Evolutionary conservation across 345 rosid genomes (phyloP).

Genomic region (Eucalyptus erythrocorys): DNA sequence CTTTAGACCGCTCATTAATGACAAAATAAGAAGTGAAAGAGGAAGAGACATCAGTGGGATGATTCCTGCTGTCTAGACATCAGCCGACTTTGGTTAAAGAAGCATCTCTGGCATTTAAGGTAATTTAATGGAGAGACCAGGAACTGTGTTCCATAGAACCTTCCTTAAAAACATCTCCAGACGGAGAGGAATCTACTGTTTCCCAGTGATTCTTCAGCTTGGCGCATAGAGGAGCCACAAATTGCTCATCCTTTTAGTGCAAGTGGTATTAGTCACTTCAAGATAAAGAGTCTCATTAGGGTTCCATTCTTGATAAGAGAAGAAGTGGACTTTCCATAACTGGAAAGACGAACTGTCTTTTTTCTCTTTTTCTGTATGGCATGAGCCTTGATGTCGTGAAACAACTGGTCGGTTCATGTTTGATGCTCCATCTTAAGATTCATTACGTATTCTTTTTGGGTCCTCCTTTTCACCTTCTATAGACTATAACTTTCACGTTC

Average conservation of each 20-base stretch:
- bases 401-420: background rate
- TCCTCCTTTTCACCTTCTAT: background rate
- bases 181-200: background rate
- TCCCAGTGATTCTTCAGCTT: background rate
- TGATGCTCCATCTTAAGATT: background rate
- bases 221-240: constrained; percentile 1
- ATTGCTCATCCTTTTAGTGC: background rate
- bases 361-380: background rate
- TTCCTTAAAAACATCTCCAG: background rate
- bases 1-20: background rate
- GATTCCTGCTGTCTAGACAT: background rate
- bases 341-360: background rate
- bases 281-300: background rate
- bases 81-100: background rate
- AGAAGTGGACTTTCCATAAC: background rate
- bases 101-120: constrained; percentile 8
- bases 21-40: background rate
- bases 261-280: background rate
- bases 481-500: background rate
- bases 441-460: background rate
- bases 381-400: background rate
- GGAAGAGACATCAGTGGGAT: background rate
- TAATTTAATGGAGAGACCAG: background rate
- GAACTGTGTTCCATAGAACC: background rate
- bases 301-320: background rate